phyloP scores from a whole-genome alignment of 73 alveolate species.

The Breviolum minutum region DNA sequence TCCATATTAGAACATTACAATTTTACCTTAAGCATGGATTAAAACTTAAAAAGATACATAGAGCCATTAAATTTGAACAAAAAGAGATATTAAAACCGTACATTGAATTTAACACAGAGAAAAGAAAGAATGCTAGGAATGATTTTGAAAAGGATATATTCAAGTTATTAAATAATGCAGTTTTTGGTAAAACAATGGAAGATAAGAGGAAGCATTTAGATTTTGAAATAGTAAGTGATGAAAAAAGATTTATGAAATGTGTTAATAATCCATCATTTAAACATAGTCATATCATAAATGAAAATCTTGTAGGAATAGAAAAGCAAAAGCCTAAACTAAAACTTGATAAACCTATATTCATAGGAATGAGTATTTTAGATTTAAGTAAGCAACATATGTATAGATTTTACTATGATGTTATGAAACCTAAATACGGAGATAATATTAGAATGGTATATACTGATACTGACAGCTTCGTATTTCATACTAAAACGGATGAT shows the following conservation, averaged over 20 bases:
- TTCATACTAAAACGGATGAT: conserved; percentile 13
- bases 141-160: conserved; percentile 23
- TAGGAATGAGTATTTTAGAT: background rate
- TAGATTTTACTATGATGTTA: conserved; percentile 22
- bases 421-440: background rate
- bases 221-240: conserved; percentile 16
- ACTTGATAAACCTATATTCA: background rate
- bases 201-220: conserved; percentile 17
- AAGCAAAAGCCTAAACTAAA: background rate
- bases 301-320: conserved; percentile 32
- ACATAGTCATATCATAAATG: background rate
- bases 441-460: background rate
- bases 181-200: conserved; percentile 25
- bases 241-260: background rate
- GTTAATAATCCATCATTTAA: conserved; percentile 12
- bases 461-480: conserved; percentile 19
- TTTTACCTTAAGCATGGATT: background rate
- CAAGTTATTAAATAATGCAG: background rate
- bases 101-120: background rate
- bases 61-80: conserved; percentile 18
- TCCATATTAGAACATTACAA: background rate
- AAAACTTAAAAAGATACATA: background rate
- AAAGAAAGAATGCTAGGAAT: background rate
- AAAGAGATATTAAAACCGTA: background rate
- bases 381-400: conserved; percentile 5